Base-by-base conservation (phyloP, 2,329 filamentous ascomycete species). In the Conoideocrella luteorostrata region DNA sequence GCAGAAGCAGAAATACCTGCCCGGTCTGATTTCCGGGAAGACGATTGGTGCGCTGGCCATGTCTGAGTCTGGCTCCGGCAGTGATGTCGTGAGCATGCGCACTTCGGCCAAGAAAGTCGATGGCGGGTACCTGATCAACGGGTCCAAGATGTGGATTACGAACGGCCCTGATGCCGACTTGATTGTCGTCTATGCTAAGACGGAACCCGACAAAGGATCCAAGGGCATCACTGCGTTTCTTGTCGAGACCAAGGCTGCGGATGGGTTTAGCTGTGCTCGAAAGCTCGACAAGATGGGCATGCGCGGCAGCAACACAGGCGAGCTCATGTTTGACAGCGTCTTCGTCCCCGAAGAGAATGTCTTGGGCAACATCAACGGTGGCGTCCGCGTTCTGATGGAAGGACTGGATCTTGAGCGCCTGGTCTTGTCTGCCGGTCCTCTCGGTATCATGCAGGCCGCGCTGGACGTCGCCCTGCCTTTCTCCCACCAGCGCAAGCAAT, bases 101-200 rank as follows among this genome's bases (percentile, higher is more conserved):
- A 94, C 84, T 35, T 84, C 79, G 3, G 91, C 90, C 0, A 85
- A 80, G 61, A 74, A 78, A 50, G 86, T 88, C 10, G 86, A 93
- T 56, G 90, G 89, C 28, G 91, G 91, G 22, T 96, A 86, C 63
- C 50, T 90, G 17, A 71, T 98, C 44, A 88, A 90, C 58, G 91
- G 90, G 24, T 87, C 84, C 48, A 96, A 98, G 75, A 96, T 97
- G 91, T 98, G 91, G 91, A 98, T 98, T 62, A 98, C 91, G 49
- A 98, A 98, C 66, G 88, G 91, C 4, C 91, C 91, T 1, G 90
- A 97, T 61, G 93, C 93, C n/a, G 79, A 95, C 63, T 74, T 85
- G 33, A 82, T 97, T 44, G 81, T 98, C 43, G 89, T 98, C n/a
- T 98, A 98, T 64, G 91, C 91, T 43, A 97, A 97, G 73, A 96